A percentile compares a stretch with the other conserved stretches of the same genome.
Evolutionary conservation across 768 basidiomycete genomes (phyloP).

Genomic region (Trametes gibbosa): DNA sequence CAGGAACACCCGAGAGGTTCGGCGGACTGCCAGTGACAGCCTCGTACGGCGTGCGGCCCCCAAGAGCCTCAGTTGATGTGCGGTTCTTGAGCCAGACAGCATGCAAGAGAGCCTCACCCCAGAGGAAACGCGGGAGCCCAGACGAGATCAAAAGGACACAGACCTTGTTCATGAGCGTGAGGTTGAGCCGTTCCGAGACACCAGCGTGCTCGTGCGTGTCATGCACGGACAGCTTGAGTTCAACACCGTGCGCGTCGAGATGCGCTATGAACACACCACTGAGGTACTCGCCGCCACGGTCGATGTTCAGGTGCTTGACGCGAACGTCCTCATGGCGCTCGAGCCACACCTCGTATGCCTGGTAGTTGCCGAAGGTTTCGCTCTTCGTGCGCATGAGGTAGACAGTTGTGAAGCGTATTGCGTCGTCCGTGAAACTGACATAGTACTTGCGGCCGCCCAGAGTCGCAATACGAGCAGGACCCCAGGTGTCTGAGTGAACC

Average conservation of each 20-base stretch:
- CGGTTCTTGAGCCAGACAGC: constrained; percentile 38
- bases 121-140: constrained; percentile 37
- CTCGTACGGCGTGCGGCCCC: constrained; percentile 25
- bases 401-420: constrained; percentile 22
- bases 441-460: constrained; percentile 23
- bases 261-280: constrained; percentile 32
- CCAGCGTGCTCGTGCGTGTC: constrained; percentile 43
- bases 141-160: constrained; percentile 36
- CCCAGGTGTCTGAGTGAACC: constrained; percentile 44
- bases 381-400: constrained; percentile 19
- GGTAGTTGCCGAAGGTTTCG: constrained; percentile 31
- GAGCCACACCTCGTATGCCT: constrained; percentile 34
- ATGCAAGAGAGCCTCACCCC: constrained; percentile 37
- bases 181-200: constrained; percentile 40
- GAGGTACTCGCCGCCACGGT: constrained; percentile 47
- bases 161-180: constrained; percentile 34
- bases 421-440: constrained; percentile 31
- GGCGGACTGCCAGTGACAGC: background rate
- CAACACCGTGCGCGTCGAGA: constrained; percentile 19
- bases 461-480: constrained; percentile 34
- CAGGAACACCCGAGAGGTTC: background rate
- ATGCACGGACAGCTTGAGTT: constrained; percentile 33
- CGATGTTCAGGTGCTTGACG: constrained; percentile 37
- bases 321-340: constrained; percentile 29
- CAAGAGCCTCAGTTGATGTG: constrained; percentile 27